These are phyloP conservation scores for Fragaria vesca DNA, from an alignment of 306 rosid genomes.

Conservation along the genomic window DNA sequence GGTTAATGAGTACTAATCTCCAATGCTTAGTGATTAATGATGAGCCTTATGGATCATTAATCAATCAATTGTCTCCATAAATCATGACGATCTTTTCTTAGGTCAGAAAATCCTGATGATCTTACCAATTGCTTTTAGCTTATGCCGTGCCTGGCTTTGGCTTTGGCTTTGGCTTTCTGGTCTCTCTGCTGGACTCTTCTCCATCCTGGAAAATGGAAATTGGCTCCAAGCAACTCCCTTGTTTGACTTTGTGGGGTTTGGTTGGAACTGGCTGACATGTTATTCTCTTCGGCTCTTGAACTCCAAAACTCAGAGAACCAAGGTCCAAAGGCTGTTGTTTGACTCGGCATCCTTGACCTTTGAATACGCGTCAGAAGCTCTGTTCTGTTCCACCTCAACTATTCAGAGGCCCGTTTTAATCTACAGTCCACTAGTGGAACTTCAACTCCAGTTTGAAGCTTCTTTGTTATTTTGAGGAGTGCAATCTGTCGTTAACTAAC, in stretches of 20 bases:
- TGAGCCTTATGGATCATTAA: neutral
- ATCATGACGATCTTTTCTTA: neutral
- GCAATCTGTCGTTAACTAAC: neutral
- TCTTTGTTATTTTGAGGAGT: neutral
- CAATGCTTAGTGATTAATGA: neutral
- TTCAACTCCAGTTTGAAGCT: neutral
- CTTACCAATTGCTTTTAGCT: neutral
- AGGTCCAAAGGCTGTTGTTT: slow-evolving; percentile 1
- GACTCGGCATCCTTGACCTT: slow-evolving; percentile 9
- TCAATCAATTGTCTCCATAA: neutral
- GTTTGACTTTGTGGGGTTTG: slow-evolving; percentile 17
- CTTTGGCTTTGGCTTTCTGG: neutral
- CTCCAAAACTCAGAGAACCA: neutral
- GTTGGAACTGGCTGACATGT: neutral
- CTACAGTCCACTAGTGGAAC: neutral
- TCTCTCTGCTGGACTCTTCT: slow-evolving; percentile 4
- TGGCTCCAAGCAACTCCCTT: neutral
- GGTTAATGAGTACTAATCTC: neutral
- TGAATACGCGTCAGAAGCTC: neutral
- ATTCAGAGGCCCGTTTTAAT: neutral
- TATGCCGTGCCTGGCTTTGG: neutral
- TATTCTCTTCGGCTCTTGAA: neutral
- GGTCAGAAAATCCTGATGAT: neutral
- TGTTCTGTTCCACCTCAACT: neutral
- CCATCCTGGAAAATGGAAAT: neutral